Conservation (phyloP, 1,284 basidiomycete genomes). For the Ceratobasidium sp. region DNA sequence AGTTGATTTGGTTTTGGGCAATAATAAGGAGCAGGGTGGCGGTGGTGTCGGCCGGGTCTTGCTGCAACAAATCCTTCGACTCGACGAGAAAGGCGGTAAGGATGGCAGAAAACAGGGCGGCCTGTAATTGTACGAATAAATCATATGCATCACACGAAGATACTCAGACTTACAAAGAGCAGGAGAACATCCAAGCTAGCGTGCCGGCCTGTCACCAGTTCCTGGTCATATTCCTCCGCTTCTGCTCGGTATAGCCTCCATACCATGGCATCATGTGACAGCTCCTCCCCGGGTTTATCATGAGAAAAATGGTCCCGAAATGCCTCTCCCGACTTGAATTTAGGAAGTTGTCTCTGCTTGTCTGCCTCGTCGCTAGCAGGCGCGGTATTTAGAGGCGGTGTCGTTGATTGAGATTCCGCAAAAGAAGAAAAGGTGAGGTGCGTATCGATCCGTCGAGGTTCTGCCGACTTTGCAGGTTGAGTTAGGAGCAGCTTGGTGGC, state of each 20-base stretch:
- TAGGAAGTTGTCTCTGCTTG: too few species aligned
- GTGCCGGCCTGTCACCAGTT: constrained; percentile 28
- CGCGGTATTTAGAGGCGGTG: too few species aligned
- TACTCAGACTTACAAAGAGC: constrained; percentile 12
- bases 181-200: constrained; percentile 33
- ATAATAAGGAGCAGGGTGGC: constrained; percentile 18
- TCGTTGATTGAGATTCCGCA: too few species aligned
- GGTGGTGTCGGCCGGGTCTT: constrained; percentile 19
- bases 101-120: constrained; percentile 36
- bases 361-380: too few species aligned
- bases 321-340: constrained; percentile 16
- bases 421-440: background rate
- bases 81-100: constrained; percentile 35
- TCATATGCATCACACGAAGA: background rate
- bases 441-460: constrained; percentile 22
- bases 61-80: constrained; percentile 14
- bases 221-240: constrained; percentile 29
- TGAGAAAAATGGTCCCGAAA: background rate
- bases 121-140: background rate
- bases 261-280: constrained; percentile 21
- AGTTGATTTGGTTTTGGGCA: constrained; percentile 20
- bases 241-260: constrained; percentile 30
- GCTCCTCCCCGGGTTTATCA: constrained; percentile 11
- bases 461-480: constrained; percentile 5
- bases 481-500: too few species aligned